Base-by-base conservation (phyloP, 225 moss, liverwort and hornwort species). In the Straminergon stramineum region DNA sequence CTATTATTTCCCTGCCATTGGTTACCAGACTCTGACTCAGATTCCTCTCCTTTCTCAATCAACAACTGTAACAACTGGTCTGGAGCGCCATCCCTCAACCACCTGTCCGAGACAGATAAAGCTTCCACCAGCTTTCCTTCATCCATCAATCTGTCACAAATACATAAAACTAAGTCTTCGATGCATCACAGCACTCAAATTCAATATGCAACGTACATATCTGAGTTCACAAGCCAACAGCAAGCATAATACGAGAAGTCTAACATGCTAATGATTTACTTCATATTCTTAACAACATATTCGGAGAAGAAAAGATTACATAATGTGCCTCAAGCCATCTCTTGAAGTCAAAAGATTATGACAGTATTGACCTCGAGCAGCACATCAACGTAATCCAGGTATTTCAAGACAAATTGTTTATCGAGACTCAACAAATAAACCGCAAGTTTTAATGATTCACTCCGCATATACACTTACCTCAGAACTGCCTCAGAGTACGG, bases 121-220 rank as follows among this genome's bases (percentile, higher is more conserved):
- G 99, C 99, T 90, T 97, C 99, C 88, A 97, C 94, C 81, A 99
- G 88, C 87, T 97, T 99, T 74, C 97, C 97, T 87, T 97, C 97
- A 84, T 96, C 95, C 88, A 96, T 96, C 85, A 97, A 93, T 90
- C 99, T 99, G 97, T 89, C 91, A 85, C 75, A 87, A 66, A 45
- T 41, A 87, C 84, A n/a, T 77, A 84, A 51, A 48, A 69, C 21
- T 67, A 77, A 93, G 68, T 85, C 45, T 84, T 63, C 66, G 56
- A 76, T 62, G 82, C 83, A 87, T 21, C 53, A 88, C 55, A 75
- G 55, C 71, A 77, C 58, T 86, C 60, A 75, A 55, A 77, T 75
- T 57, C 55, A 81, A 89, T 58, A 64, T 32, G 55, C 63, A 86
- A 75, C 66, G 19, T 45, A 55, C 60, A 85, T 30, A 66, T 78